These are phyloP conservation scores for Eurotiales sp. DNA, from an alignment of 2,329 filamentous ascomycete species.

Conservation along the genomic window DNA sequence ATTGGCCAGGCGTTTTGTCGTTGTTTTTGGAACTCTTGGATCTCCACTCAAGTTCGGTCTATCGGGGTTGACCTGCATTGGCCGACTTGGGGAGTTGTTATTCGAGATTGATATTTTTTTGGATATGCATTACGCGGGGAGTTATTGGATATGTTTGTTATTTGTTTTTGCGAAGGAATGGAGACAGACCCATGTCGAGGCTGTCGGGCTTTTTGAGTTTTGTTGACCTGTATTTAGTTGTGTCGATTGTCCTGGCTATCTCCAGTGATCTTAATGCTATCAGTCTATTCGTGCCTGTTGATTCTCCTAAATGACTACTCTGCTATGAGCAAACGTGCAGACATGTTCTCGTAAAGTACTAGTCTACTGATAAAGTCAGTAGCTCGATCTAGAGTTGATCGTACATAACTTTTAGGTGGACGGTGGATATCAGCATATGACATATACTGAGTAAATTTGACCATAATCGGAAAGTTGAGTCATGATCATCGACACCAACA, in stretches of 20 bases:
- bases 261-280: not conserved
- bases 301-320: too few species aligned
- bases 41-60: too few species aligned
- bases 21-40: conserved; percentile 5
- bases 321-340: too few species aligned
- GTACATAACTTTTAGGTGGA: too few species aligned
- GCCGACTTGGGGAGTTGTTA: not conserved
- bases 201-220: not conserved
- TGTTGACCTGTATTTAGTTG: conserved; percentile 2
- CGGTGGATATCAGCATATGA: too few species aligned
- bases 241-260: conserved; percentile 2
- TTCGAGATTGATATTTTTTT: not conserved
- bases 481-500: too few species aligned
- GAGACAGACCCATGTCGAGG: not conserved
- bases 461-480: too few species aligned
- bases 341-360: too few species aligned
- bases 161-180: not conserved
- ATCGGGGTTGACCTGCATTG: too few species aligned
- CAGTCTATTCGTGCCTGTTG: not conserved
- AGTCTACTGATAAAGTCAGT: too few species aligned
- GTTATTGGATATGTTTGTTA: conserved; percentile 8
- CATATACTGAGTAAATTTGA: too few species aligned
- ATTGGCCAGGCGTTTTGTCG: conserved; percentile 12
- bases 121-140: conserved; percentile 1
- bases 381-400: too few species aligned